Base-by-base conservation (phyloP, 2,329 filamentous ascomycete species). In the Colletotrichum lini region DNA sequence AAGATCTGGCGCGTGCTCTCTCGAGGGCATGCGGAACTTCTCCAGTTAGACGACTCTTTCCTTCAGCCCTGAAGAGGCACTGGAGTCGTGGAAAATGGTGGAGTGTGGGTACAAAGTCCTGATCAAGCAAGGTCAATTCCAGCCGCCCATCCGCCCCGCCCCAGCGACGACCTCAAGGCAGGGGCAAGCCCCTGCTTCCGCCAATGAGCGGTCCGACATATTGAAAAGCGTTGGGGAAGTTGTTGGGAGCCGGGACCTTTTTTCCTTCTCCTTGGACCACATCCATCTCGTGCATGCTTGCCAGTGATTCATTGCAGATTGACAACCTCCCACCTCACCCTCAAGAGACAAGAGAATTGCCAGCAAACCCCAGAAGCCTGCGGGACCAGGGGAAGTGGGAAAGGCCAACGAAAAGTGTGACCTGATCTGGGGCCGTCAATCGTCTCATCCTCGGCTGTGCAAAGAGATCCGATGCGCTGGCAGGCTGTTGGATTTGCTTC, bases 201-300 rank as follows among this genome's bases (percentile, higher is more conserved):
- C 69, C 69, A 72, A 72, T 69, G 65, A 72, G 18, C 44, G 38
- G 42, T 38, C 58, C 45, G 58, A 42, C 58, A 72, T 63, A 64
- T 59, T 53, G 47, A 69, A 71, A 72, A 72, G 69, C 69, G 69
- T 72, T 72, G 69, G 69, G 68, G 58, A 68, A 68, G 52, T 72
- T 72, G 69, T 72, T 72, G 69, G 69, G 69, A 69, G 59, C 58
- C 23, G 58, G 69, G 69, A 42, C 58, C 26, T 69, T 40, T 62
- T 64, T 54, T 44, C 60, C 58, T 68, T 64, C 49, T 56, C 58
- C 50, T 66, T 63, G 69, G 65, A 72, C 69, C 65, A 45, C 69
- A 64, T 54, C 45, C 68, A 64, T 63, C 59, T 68, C 45, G 57
- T 69, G 65, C 58, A 47, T 59, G 65, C 45, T 69, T 64, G 45